Conservation (phyloP, 768 basidiomycete species). For the Boletus subcaerulescens region DNA sequence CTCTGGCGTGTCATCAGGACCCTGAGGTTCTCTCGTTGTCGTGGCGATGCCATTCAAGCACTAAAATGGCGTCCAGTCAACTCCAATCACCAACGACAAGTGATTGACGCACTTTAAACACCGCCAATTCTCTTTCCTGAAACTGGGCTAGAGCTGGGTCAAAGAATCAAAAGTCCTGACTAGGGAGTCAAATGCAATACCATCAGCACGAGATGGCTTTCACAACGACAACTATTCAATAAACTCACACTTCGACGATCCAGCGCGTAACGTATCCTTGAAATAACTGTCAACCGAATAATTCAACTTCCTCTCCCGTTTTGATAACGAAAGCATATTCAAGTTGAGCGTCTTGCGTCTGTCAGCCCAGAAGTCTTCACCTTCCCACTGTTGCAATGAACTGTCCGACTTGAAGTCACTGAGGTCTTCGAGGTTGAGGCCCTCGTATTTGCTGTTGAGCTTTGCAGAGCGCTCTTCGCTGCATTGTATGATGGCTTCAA, state of each 20-base stretch:
- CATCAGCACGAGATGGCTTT: conserved; percentile 22
- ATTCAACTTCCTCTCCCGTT: conserved; percentile 90
- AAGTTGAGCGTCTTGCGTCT: conserved; percentile 73
- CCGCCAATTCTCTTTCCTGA: conserved; percentile 84
- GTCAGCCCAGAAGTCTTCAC: conserved; percentile 82
- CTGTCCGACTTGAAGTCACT: conserved; percentile 97
- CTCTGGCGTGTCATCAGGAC: conserved; percentile 77
- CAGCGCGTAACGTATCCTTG: conserved; percentile 83
- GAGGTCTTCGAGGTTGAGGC: conserved; percentile 87
- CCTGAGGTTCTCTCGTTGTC: conserved; percentile 60
- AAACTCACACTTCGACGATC: conserved; percentile 74
- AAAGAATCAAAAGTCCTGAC: conserved; percentile 97
- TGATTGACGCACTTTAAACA: conserved; percentile 55
- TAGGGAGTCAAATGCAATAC: conserved; percentile 27
- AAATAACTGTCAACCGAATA: conserved; percentile 96
- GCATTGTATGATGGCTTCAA: conserved; percentile 87
- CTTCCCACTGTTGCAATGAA: conserved; percentile 91
- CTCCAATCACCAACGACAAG: neutral
- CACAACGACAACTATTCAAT: conserved; percentile 16
- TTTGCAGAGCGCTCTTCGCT: conserved; percentile 90
- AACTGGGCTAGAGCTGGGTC: conserved; percentile 73
- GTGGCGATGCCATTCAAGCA: conserved; percentile 65
- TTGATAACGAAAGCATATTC: conserved; percentile 82
- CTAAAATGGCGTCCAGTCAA: conserved; percentile 30
- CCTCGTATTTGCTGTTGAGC: conserved; percentile 89